These are phyloP conservation scores for Crithidia sp. DNA, from an alignment of 208 protist genomes.

Conservation along the genomic window DNA sequence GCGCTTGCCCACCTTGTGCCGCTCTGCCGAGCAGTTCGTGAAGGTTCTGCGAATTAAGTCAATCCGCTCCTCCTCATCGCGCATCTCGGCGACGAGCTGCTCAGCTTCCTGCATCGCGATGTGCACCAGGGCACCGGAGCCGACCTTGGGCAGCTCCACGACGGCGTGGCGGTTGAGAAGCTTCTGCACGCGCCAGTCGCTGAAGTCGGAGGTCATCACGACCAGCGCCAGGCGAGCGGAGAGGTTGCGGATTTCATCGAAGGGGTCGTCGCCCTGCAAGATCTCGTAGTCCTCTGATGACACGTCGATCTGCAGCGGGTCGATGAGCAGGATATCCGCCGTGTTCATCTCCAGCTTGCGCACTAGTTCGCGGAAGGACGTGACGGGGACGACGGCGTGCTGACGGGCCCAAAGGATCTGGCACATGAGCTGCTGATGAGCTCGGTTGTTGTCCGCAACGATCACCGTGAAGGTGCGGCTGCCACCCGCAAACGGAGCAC, in stretches of 20 bases:
- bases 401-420: slow-evolving; percentile 81
- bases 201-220: slow-evolving; percentile 77
- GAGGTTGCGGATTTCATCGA: slow-evolving; percentile 58
- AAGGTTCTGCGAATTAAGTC: slow-evolving; percentile 83
- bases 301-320: slow-evolving; percentile 74
- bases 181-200: slow-evolving; percentile 81
- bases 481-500: slow-evolving; percentile 3
- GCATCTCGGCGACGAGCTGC: slow-evolving; percentile 73
- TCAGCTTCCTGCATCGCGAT: slow-evolving; percentile 89
- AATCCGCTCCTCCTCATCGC: slow-evolving; percentile 82
- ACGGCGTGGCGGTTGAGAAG: slow-evolving; percentile 77
- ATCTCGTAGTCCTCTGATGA: slow-evolving; percentile 62
- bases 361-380: slow-evolving; percentile 73
- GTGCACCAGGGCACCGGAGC: slow-evolving; percentile 72
- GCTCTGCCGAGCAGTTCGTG: slow-evolving; percentile 52
- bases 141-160: slow-evolving; percentile 82
- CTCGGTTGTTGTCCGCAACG: slow-evolving; percentile 73
- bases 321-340: slow-evolving; percentile 81
- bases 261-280: slow-evolving; percentile 52
- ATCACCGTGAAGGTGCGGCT: slow-evolving; percentile 69
- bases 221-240: slow-evolving; percentile 67
- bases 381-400: slow-evolving; percentile 85
- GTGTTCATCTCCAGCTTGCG: slow-evolving; percentile 62
- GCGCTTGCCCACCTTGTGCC: slow-evolving; percentile 64
- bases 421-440: slow-evolving; percentile 72